Percentiles rank a stretch among this genome's conserved stretches.
These are phyloP conservation scores for Panicum miliaceum DNA, from an alignment of 176 grass and related monocot genomes.

Conservation along the genomic window DNA sequence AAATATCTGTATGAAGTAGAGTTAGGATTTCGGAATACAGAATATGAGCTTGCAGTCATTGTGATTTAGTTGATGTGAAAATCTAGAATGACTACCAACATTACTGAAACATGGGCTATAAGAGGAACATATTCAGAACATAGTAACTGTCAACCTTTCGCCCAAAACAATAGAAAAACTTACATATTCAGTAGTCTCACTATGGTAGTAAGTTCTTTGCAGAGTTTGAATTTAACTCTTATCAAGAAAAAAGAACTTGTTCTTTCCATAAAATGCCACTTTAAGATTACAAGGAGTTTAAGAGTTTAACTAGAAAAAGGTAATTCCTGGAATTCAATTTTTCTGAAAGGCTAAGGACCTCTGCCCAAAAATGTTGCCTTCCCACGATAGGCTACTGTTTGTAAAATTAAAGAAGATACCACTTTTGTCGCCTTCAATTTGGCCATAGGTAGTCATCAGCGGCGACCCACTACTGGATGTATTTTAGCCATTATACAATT, in stretches of 20 bases:
- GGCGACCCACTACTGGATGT: constrained; percentile 16
- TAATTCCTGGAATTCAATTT: not conserved
- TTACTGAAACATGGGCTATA: not conserved
- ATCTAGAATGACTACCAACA: not conserved
- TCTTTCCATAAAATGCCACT: not conserved
- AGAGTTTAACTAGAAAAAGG: not conserved
- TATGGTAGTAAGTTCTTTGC: not conserved
- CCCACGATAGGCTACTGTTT: not conserved
- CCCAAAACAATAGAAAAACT: not conserved
- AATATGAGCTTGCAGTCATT: not conserved
- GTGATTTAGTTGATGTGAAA: not conserved
- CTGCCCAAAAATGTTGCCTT: not conserved
- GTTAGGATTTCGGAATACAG: not conserved
- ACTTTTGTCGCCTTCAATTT: constrained; percentile 36
- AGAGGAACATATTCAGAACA: not conserved
- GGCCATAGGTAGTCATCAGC: constrained; percentile 34
- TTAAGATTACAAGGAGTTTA: not conserved
- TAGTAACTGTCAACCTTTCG: not conserved
- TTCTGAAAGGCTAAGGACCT: not conserved
- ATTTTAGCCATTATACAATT: constrained; percentile 27
- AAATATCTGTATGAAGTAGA: not conserved
- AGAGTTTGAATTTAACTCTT: not conserved
- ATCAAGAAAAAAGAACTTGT: not conserved
- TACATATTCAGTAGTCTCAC: not conserved
- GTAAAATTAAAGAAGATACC: constrained; percentile 31